Conservation (phyloP, 202 grass and related monocot genomes). For the Cymbopogon flexuosus region DNA sequence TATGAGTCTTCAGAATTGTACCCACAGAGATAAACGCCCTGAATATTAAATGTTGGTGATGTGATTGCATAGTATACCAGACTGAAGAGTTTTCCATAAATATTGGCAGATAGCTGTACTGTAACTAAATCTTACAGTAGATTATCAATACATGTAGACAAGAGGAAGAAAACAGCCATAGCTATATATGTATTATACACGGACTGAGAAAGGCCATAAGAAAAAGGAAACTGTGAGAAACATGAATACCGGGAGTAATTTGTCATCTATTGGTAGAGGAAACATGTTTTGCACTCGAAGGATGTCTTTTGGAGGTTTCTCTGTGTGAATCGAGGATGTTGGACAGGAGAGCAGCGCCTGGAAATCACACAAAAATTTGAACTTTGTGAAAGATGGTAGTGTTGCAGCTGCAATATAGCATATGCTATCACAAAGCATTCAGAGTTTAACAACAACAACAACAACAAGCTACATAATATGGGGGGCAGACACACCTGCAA, state of each 20-base stretch:
- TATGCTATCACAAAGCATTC: neutral
- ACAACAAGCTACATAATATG: neutral
- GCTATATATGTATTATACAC: neutral
- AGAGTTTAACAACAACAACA: neutral
- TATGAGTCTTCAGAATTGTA: constrained; percentile 63
- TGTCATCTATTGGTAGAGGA: constrained; percentile 58
- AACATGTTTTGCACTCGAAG: constrained; percentile 74
- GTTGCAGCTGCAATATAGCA: neutral
- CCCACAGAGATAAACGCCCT: constrained; percentile 89
- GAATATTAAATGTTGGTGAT: constrained; percentile 2
- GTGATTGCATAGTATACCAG: neutral
- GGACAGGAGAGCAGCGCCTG: constrained; percentile 87
- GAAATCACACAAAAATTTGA: neutral
- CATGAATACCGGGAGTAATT: constrained; percentile 47
- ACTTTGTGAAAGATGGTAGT: neutral
- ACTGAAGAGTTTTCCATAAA: neutral
- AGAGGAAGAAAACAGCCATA: neutral
- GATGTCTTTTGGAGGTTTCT: constrained; percentile 57
- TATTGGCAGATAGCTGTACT: neutral
- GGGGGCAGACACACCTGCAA: constrained; percentile 43
- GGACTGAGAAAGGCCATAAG: neutral
- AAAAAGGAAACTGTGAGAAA: neutral
- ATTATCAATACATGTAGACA: neutral
- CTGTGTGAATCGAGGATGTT: constrained; percentile 70
- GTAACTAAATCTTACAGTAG: neutral